These are phyloP conservation scores for Fomes fomentarius DNA, from an alignment of 1,284 basidiomycete species.

Conservation along the genomic window DNA sequence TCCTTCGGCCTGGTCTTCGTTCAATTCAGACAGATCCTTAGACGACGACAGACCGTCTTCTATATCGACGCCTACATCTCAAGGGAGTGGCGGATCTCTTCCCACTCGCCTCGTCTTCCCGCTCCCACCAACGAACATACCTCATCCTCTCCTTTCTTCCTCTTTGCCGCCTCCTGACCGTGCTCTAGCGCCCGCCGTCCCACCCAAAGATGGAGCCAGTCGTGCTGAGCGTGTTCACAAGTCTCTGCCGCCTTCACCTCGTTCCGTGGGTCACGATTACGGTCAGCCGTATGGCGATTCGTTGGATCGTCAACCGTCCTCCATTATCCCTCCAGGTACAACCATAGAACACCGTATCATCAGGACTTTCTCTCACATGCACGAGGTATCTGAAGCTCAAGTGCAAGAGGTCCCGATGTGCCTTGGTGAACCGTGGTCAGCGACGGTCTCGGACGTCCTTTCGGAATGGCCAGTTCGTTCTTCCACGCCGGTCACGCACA, in stretches of 20 bases:
- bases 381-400: not conserved
- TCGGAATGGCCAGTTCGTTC: not conserved
- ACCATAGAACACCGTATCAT: conserved; percentile 15
- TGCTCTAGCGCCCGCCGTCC: conserved; percentile 12
- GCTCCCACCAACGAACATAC: conserved; percentile 4
- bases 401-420: not conserved
- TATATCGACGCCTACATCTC: not conserved
- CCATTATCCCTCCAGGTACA: conserved; percentile 21
- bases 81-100: not conserved
- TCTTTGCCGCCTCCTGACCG: conserved; percentile 13
- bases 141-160: conserved; percentile 4
- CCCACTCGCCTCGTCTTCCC: conserved; percentile 7
- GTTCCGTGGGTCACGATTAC: not conserved
- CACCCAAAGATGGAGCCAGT: conserved; percentile 10
- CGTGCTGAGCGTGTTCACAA: conserved; percentile 12
- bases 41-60: not conserved
- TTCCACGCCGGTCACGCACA: not conserved
- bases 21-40: too few relatives aligned
- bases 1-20: conserved; percentile 21
- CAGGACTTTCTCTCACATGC: not conserved
- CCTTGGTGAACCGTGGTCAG: conserved; percentile 17
- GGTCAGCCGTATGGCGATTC: not conserved
- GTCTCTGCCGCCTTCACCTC: conserved; percentile 25
- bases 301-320: conserved; percentile 6
- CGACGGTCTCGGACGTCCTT: not conserved